Percentiles rank a stretch among this genome's conserved stretches.
phyloP scores from a whole-genome alignment of 2,329 filamentous ascomycete genomes.

The Fusarium sublunatum region DNA sequence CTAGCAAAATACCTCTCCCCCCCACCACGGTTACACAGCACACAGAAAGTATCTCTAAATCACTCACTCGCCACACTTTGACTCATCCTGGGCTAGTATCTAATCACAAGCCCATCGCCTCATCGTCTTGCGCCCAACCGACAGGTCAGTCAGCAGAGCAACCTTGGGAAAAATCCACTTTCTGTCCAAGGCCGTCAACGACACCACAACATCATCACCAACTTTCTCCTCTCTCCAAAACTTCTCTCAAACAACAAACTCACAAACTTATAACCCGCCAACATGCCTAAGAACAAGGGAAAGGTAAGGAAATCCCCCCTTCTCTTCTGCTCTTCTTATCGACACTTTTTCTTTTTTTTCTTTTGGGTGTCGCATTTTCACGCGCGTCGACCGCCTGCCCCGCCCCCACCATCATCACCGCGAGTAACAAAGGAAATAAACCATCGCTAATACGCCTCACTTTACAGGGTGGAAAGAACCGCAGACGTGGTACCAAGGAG shows the following conservation, averaged over 20 bases:
- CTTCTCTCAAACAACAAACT: constrained; percentile 13
- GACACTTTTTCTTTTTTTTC: neutral
- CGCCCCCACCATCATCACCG: constrained; percentile 46
- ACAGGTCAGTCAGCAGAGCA: constrained; percentile 34
- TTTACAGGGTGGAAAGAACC: constrained; percentile 92
- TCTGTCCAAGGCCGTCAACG: constrained; percentile 40
- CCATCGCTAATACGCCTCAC: constrained; percentile 34
- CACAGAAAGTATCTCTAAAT: neutral
- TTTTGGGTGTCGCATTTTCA: constrained; percentile 22
- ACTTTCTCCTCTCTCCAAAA: constrained; percentile 25
- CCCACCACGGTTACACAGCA: neutral
- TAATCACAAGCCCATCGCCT: constrained; percentile 27
- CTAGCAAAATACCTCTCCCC: constrained; percentile 18
- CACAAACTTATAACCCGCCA: constrained; percentile 47
- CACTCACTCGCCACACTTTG: constrained; percentile 26
- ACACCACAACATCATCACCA: constrained; percentile 43
- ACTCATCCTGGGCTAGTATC: constrained; percentile 27
- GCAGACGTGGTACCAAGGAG: constrained; percentile 98
- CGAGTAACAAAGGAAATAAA: constrained; percentile 3
- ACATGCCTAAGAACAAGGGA: constrained; percentile 99
- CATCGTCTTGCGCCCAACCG: constrained; percentile 20
- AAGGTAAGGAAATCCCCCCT: constrained; percentile 71
- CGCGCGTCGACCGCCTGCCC: constrained; percentile 39
- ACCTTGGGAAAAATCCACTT: constrained; percentile 43
- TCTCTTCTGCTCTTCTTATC: neutral